Percentiles rank a stretch among this genome's conserved stretches.
These are phyloP conservation scores for Phlebiopsis gigantea DNA, from an alignment of 768 basidiomycete genomes.

Conservation along the genomic window DNA sequence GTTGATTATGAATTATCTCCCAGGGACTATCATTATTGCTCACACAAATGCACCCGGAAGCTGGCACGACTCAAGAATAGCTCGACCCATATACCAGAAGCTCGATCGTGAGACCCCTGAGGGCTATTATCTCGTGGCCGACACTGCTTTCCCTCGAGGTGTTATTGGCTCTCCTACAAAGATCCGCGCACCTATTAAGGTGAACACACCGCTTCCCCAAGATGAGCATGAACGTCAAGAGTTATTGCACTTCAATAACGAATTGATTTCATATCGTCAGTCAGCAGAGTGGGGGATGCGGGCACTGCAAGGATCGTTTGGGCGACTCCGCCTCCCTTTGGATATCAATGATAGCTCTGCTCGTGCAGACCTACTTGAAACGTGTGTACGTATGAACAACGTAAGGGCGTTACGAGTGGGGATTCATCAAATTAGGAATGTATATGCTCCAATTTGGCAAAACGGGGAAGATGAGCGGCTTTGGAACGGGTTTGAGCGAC, in stretches of 20 bases:
- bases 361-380: conserved; percentile 31
- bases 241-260: conserved; percentile 25
- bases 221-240: conserved; percentile 18
- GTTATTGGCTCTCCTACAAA: conserved; percentile 25
- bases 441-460: conserved; percentile 38
- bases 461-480: conserved; percentile 19
- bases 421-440: conserved; percentile 35
- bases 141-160: conserved; percentile 42
- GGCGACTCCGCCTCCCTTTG: conserved; percentile 37
- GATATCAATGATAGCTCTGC: conserved; percentile 24
- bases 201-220: conserved; percentile 18
- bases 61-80: conserved; percentile 44
- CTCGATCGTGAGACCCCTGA: conserved; percentile 30
- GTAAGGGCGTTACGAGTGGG: conserved; percentile 32
- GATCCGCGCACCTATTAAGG: conserved; percentile 36
- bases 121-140: conserved; percentile 37
- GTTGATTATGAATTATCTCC: no score
- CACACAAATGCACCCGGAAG: conserved; percentile 39
- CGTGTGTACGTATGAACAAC: conserved; percentile 31
- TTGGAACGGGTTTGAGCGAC: conserved; percentile 33
- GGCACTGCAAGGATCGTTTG: conserved; percentile 40
- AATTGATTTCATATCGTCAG: conserved; percentile 41
- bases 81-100: conserved; percentile 33
- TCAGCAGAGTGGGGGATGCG: conserved; percentile 50
- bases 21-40: conserved; percentile 32